A percentile compares a stretch with the other conserved stretches of the same genome.
Conservation (phyloP, 352 stramenopile species). For the Globisporangium emineosum region DNA sequence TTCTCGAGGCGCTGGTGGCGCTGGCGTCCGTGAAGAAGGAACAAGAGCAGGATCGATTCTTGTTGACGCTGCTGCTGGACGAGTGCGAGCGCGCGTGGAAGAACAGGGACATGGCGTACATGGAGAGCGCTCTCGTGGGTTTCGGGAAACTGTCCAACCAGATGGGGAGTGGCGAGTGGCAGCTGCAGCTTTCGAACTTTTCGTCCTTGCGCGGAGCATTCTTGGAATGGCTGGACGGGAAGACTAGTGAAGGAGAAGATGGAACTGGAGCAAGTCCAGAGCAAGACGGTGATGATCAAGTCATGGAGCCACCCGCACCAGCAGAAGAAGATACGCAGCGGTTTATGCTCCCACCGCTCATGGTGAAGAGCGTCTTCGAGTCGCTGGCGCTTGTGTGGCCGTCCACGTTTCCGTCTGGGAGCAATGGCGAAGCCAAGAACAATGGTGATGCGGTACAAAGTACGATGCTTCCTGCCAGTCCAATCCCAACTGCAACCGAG, state of each 20-base stretch:
- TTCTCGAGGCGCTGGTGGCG: conserved; percentile 66
- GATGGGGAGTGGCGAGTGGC: conserved; percentile 21
- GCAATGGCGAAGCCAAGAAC: neutral
- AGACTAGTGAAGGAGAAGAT: neutral
- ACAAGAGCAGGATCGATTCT: neutral
- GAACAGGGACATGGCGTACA: conserved; percentile 62
- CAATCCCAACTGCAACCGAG: conserved; percentile 21
- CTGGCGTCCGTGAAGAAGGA: conserved; percentile 30
- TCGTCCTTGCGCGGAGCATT: conserved; percentile 33
- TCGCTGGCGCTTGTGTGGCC: conserved; percentile 53
- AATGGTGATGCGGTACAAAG: neutral
- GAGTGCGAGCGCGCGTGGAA: conserved; percentile 64
- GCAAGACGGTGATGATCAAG: conserved; percentile 8
- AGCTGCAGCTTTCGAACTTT: conserved; percentile 39
- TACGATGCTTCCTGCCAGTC: neutral
- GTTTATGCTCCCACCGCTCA: conserved; percentile 42
- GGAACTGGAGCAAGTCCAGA: neutral
- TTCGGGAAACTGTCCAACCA: conserved; percentile 44
- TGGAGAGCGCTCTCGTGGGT: conserved; percentile 61
- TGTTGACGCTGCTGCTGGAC: conserved; percentile 32
- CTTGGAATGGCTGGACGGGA: conserved; percentile 29
- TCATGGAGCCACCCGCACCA: neutral
- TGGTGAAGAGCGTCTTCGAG: conserved; percentile 77
- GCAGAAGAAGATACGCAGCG: neutral
- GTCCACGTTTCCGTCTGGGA: neutral